phyloP scores from a whole-genome alignment of 2,329 filamentous ascomycete genomes.

The Fusarium sororula region DNA sequence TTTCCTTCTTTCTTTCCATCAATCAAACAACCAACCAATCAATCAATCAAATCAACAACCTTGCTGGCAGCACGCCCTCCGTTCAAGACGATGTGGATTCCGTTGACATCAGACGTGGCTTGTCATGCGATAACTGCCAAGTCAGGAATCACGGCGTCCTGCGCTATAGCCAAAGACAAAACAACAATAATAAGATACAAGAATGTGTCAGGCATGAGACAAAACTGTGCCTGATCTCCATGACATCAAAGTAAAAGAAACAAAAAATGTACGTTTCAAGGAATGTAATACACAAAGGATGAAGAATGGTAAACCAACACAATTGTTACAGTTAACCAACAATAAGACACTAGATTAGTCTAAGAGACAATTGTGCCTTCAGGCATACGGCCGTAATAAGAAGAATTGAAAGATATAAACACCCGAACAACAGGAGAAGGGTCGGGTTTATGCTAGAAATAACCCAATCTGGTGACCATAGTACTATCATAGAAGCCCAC shows the following conservation, averaged over 20 bases:
- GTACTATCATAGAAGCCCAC: neutral
- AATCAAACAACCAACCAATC: neutral
- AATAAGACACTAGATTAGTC: slow-evolving; percentile 18
- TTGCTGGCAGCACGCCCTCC: neutral
- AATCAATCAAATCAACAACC: neutral
- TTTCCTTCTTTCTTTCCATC: slow-evolving; percentile 2
- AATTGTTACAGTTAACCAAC: slow-evolving; percentile 9
- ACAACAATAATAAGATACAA: neutral
- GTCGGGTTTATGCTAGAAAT: neutral
- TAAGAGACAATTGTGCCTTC: slow-evolving; percentile 12
- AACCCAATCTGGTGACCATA: neutral
- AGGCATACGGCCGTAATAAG: slow-evolving; percentile 11
- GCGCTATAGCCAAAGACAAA: neutral
- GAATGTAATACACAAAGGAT: neutral
- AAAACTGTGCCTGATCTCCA: slow-evolving; percentile 11
- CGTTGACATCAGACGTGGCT: neutral
- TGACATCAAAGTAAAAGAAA: neutral
- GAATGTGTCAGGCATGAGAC: neutral
- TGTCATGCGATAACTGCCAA: neutral
- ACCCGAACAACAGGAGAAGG: neutral
- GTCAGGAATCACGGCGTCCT: neutral
- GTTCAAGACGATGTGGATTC: neutral
- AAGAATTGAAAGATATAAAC: slow-evolving; percentile 3
- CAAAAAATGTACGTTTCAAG: slow-evolving; percentile 1
- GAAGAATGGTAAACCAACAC: neutral